These are phyloP conservation scores for Hippophae tibetana DNA, from an alignment of 306 rosid species.

Conservation along the genomic window DNA sequence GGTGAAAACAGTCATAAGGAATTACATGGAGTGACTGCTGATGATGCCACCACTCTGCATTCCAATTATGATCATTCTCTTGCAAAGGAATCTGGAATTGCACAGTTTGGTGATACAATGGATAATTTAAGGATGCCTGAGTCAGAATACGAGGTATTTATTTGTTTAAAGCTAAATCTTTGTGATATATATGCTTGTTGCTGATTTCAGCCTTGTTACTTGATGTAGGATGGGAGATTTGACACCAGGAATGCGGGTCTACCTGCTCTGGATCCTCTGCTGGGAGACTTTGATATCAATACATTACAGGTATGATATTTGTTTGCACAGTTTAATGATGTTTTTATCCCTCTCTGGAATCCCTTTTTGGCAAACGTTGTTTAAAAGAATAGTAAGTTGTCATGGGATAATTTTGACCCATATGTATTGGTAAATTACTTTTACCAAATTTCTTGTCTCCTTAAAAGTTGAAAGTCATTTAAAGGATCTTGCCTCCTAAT, in stretches of 20 bases:
- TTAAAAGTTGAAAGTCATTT: too few relatives aligned
- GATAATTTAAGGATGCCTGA: conserved; percentile 52
- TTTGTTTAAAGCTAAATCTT: conserved; percentile 7
- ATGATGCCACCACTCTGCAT: conserved; percentile 27
- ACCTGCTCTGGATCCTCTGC: conserved; percentile 44
- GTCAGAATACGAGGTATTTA: conserved; percentile 55
- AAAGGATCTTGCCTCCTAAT: not conserved
- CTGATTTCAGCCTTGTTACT: conserved; percentile 20
- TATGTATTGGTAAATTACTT: too few relatives aligned
- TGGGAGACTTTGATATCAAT: conserved; percentile 53
- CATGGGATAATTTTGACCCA: too few relatives aligned
- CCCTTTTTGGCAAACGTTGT: too few relatives aligned
- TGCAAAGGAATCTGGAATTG: conserved; percentile 43
- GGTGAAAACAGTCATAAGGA: conserved; percentile 34
- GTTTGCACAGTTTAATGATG: conserved; percentile 2
- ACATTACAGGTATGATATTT: conserved; percentile 70
- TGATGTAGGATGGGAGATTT: conserved; percentile 48
- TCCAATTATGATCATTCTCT: conserved; percentile 41
- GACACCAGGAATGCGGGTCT: conserved; percentile 40
- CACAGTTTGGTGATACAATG: conserved; percentile 41
- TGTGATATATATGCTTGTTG: not conserved
- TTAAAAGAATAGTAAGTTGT: too few relatives aligned
- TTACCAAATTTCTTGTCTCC: too few relatives aligned
- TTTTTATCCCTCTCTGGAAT: not conserved
- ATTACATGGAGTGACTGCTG: conserved; percentile 34